Evolutionary conservation across 1,284 basidiomycete species (phyloP).

Genomic region (Termitomyces sp.): DNA sequence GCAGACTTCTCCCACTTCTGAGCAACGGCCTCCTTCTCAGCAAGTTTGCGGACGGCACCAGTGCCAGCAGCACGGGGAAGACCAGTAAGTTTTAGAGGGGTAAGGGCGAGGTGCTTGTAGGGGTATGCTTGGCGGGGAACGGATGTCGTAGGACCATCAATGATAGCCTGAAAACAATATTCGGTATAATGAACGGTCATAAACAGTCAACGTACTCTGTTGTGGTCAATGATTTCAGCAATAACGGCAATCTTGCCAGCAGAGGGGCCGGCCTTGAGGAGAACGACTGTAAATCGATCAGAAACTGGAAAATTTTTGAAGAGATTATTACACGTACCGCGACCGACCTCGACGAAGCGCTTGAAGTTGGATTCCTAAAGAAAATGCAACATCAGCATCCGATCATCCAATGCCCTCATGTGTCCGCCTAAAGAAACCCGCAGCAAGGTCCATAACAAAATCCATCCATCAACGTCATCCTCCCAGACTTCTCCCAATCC

Average conservation of each 20-base stretch:
- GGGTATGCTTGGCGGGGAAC: constrained; percentile 91
- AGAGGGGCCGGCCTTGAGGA: constrained; percentile 86
- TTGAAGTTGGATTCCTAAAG: constrained; percentile 82
- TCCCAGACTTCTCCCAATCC: constrained; percentile 13
- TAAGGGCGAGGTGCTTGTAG: constrained; percentile 92
- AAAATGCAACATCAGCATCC: constrained; percentile 4
- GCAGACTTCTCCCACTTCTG: constrained; percentile 79
- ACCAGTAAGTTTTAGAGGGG: constrained; percentile 78
- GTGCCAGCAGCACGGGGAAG: constrained; percentile 88
- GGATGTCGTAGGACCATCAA: constrained; percentile 89
- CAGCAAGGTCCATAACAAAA: constrained; percentile 6
- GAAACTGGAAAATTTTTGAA: constrained; percentile 4
- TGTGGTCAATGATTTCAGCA: constrained; percentile 98
- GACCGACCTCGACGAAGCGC: constrained; percentile 98
- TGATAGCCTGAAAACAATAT: constrained; percentile 70
- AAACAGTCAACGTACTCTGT: constrained; percentile 71
- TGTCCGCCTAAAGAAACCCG: constrained; percentile 3
- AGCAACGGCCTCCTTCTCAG: constrained; percentile 77
- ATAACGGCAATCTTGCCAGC: constrained; percentile 93
- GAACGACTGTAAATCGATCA: constrained; percentile 62
- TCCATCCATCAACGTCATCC: constrained; percentile 24
- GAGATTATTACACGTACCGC: constrained; percentile 45
- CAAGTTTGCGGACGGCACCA: constrained; percentile 79
- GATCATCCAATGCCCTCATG: background rate
- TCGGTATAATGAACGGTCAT: background rate